A percentile compares a stretch with the other conserved stretches of the same genome.
phyloP scores from a whole-genome alignment of 352 stramenopile genomes.

The Phytopythium cucurbitacearum region DNA sequence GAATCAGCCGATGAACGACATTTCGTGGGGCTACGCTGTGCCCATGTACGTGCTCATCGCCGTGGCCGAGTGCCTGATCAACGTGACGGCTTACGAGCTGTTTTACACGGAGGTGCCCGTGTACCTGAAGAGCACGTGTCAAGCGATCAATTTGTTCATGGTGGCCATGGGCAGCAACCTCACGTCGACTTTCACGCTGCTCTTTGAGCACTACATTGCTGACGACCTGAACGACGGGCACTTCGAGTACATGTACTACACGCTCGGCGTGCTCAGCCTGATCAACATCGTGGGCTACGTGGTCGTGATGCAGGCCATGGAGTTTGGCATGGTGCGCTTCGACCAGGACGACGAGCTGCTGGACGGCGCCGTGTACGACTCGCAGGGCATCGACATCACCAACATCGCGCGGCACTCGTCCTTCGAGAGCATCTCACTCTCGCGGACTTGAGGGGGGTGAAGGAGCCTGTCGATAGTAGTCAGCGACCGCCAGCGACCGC shows the following conservation, averaged over 20 bases:
- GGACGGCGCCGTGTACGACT: constrained; percentile 52
- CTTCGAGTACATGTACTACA: constrained; percentile 91
- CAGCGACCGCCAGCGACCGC: no score
- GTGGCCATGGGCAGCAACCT: constrained; percentile 86
- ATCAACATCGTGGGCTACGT: constrained; percentile 75
- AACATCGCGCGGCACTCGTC: constrained; percentile 66
- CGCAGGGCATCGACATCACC: constrained; percentile 62
- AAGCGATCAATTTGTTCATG: constrained; percentile 88
- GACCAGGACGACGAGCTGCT: constrained; percentile 67
- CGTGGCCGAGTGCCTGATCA: constrained; percentile 86
- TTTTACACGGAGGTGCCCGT: constrained; percentile 87
- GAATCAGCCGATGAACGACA: constrained; percentile 72
- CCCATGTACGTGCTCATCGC: constrained; percentile 81
- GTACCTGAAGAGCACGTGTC: constrained; percentile 85
- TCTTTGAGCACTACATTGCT: constrained; percentile 77
- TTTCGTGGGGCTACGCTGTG: constrained; percentile 76
- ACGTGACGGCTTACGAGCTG: constrained; percentile 85
- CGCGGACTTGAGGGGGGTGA: constrained; percentile 7
- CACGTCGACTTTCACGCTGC: constrained; percentile 84
- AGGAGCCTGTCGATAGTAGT: no score
- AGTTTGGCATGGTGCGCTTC: constrained; percentile 81
- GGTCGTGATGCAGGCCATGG: constrained; percentile 82
- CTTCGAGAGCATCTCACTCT: constrained; percentile 77
- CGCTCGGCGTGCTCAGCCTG: constrained; percentile 60
- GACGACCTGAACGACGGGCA: constrained; percentile 73